phyloP scores from a whole-genome alignment of 2,329 filamentous ascomycete genomes.

The Xylaria arbuscula region DNA sequence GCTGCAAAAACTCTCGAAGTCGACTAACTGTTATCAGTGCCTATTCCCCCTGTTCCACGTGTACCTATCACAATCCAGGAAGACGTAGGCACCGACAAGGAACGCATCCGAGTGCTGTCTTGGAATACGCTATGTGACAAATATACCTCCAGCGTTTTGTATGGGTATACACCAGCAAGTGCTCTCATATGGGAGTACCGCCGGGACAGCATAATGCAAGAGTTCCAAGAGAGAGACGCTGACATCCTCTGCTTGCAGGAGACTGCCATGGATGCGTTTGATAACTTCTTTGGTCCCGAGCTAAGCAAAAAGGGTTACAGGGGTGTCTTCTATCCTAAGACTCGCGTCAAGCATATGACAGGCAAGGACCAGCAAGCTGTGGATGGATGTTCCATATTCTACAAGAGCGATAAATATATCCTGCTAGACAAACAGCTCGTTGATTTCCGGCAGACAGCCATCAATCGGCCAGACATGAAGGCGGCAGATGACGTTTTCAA shows the following conservation, averaged over 20 bases:
- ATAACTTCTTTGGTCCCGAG: slow-evolving; percentile 89
- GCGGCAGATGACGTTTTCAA: slow-evolving; percentile 98
- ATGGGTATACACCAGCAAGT: slow-evolving; percentile 87
- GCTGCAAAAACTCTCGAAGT: not conserved
- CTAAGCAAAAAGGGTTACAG: slow-evolving; percentile 91
- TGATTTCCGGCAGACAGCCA: slow-evolving; percentile 90
- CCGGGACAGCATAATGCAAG: slow-evolving; percentile 82
- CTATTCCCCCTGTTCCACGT: slow-evolving; percentile 79
- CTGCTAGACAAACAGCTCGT: slow-evolving; percentile 93
- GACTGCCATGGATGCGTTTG: slow-evolving; percentile 90
- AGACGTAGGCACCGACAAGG: slow-evolving; percentile 66
- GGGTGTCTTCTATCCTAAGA: slow-evolving; percentile 92
- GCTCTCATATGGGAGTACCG: slow-evolving; percentile 90
- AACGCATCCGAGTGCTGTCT: slow-evolving; percentile 86
- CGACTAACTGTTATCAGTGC: slow-evolving; percentile 64
- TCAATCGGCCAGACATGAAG: slow-evolving; percentile 96
- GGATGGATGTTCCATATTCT: slow-evolving; percentile 97
- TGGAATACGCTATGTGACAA: slow-evolving; percentile 98
- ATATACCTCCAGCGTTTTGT: slow-evolving; percentile 84
- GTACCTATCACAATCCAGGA: slow-evolving; percentile 82
- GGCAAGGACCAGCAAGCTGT: slow-evolving; percentile 90
- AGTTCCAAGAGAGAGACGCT: slow-evolving; percentile 81
- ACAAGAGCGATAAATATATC: slow-evolving; percentile 94
- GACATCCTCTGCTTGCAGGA: slow-evolving; percentile 96
- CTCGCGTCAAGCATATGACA: slow-evolving; percentile 89